phyloP scores from a whole-genome alignment of 352 stramenopile species.

The Globisporangium okanoganense region DNA sequence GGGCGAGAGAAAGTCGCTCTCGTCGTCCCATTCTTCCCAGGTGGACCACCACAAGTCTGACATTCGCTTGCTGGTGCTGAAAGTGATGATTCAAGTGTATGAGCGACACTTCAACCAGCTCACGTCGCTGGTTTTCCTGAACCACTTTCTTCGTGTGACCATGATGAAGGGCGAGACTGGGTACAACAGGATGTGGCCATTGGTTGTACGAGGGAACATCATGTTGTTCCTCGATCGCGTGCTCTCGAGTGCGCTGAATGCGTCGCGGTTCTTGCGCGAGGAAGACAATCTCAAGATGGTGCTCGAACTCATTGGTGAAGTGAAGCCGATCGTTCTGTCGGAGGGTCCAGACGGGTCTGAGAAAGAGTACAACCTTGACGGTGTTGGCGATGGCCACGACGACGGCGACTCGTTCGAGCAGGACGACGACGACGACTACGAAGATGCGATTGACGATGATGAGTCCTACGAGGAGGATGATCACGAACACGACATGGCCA shows the following conservation, averaged over 20 bases:
- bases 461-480: constrained; percentile 30
- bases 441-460: constrained; percentile 23
- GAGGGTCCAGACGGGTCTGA: constrained; percentile 62
- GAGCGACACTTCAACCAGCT: constrained; percentile 76
- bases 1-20: constrained; percentile 17
- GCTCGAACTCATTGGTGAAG: constrained; percentile 67
- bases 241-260: constrained; percentile 75
- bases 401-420: constrained; percentile 44
- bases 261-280: constrained; percentile 73
- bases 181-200: constrained; percentile 51
- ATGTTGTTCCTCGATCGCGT: constrained; percentile 80
- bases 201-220: constrained; percentile 81
- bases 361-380: constrained; percentile 70
- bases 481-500: constrained; percentile 38
- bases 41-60: constrained; percentile 50
- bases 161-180: constrained; percentile 61
- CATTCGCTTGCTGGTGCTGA: constrained; percentile 77
- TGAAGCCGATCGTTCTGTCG: constrained; percentile 68
- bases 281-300: constrained; percentile 72
- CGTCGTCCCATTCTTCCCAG: constrained; percentile 27
- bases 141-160: constrained; percentile 74
- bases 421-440: constrained; percentile 47
- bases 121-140: constrained; percentile 76
- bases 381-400: constrained; percentile 41
- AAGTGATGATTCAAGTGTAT: constrained; percentile 87